Percentiles rank a stretch among this genome's conserved stretches.
Conservation (phyloP, 257 asterid species). For the Nicotiana knightiana region DNA sequence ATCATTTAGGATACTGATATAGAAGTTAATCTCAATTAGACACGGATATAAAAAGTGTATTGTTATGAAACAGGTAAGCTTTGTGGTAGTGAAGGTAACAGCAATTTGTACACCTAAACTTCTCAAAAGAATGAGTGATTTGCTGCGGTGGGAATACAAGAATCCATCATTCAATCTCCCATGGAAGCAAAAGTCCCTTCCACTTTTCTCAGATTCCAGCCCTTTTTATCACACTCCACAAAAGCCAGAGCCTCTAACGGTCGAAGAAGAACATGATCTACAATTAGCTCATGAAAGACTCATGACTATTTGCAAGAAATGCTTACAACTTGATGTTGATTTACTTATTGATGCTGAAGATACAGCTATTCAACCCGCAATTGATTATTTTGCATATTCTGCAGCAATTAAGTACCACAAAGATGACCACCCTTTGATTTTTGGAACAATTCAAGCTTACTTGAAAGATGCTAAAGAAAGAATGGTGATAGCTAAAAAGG, state of each 20-base stretch:
- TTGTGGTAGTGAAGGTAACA: constrained; percentile 71
- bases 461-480: constrained; percentile 57
- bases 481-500: constrained; percentile 39
- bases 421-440: constrained; percentile 49
- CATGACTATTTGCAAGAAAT: constrained; percentile 32
- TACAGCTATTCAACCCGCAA: constrained; percentile 63
- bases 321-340: constrained; percentile 38
- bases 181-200: constrained; percentile 64
- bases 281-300: constrained; percentile 40
- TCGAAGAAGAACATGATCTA: constrained; percentile 55
- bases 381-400: constrained; percentile 66
- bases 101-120: constrained; percentile 59
- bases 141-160: constrained; percentile 61
- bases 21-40: no score
- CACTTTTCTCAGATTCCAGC: constrained; percentile 56
- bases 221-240: constrained; percentile 61
- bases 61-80: constrained; percentile 50
- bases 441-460: constrained; percentile 73
- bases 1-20: no score
- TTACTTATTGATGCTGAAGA: constrained; percentile 85
- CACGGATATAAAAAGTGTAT: no score
- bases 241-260: constrained; percentile 43
- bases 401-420: constrained; percentile 37
- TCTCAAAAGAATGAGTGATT: constrained; percentile 72
- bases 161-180: constrained; percentile 47